Evolutionary conservation across 768 basidiomycete species (phyloP).

Genomic region (Leccinum subgranulosum): DNA sequence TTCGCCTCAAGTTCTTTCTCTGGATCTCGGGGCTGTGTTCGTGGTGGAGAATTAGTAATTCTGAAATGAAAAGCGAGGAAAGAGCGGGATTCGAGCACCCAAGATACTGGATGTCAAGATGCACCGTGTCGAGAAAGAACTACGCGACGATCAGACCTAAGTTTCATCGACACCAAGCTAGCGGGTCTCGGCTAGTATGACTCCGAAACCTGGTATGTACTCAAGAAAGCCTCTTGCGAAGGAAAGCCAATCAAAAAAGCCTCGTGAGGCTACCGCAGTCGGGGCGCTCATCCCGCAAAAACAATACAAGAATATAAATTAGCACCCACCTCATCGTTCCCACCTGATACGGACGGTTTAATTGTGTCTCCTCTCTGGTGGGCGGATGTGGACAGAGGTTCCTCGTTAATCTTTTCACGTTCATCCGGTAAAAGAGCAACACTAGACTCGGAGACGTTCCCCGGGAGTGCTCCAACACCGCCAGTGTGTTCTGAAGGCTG

Average conservation of each 20-base stretch:
- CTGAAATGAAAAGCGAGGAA: not conserved
- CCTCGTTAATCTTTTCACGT: slow-evolving; percentile 19
- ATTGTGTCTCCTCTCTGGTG: slow-evolving; percentile 20
- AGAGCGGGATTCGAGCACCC: not conserved
- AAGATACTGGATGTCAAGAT: not conserved
- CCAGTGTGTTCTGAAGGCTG: slow-evolving; percentile 30
- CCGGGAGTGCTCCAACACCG: slow-evolving; percentile 52
- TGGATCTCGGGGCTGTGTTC: slow-evolving; percentile 1
- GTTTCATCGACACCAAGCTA: not conserved
- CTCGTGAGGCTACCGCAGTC: not conserved
- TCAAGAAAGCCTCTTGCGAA: not conserved
- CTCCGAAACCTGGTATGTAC: not conserved
- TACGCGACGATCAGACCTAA: not conserved
- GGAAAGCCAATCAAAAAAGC: not conserved
- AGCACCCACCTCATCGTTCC: slow-evolving; percentile 14
- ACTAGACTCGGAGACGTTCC: slow-evolving; percentile 40
- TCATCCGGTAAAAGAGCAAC: slow-evolving; percentile 52
- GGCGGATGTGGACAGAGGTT: not conserved
- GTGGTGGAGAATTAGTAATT: slow-evolving; percentile 6
- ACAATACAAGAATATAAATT: not conserved
- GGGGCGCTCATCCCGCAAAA: not conserved
- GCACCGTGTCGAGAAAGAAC: not conserved
- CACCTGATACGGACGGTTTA: not conserved
- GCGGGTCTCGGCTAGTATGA: not conserved
- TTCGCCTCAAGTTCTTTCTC: not conserved